Percentiles rank a stretch among this genome's conserved stretches.
phyloP scores from a whole-genome alignment of 768 basidiomycete species.

The Hysterangium stoloniferum region DNA sequence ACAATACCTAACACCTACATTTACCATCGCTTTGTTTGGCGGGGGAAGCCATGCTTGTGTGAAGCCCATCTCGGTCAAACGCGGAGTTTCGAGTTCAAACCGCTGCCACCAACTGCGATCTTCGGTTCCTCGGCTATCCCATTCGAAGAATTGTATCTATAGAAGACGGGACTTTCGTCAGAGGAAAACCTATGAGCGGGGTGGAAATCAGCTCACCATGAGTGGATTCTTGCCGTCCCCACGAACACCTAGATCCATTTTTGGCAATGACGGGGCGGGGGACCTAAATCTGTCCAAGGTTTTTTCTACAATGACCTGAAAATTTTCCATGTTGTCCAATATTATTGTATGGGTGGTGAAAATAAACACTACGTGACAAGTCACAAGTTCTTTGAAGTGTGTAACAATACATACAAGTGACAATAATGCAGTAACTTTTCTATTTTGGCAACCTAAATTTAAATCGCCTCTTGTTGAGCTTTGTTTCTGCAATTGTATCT shows the following conservation, averaged over 20 bases:
- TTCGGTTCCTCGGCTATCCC: slow-evolving; percentile 53
- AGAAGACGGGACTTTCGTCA: background rate
- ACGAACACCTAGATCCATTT: slow-evolving; percentile 56
- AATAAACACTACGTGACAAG: too few relatives aligned
- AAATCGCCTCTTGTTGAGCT: too few relatives aligned
- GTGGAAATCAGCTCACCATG: slow-evolving; percentile 43
- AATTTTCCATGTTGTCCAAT: slow-evolving; percentile 4
- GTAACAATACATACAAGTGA: too few relatives aligned
- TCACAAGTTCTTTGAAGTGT: too few relatives aligned
- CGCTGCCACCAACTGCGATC: slow-evolving; percentile 74
- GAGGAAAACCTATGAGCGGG: background rate
- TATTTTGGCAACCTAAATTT: too few relatives aligned
- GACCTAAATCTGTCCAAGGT: background rate
- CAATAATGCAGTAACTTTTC: too few relatives aligned
- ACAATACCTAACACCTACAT: slow-evolving; percentile 42
- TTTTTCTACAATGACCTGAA: background rate
- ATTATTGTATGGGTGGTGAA: too few relatives aligned
- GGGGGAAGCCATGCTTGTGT: slow-evolving; percentile 83
- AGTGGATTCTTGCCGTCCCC: slow-evolving; percentile 44
- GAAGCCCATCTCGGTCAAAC: slow-evolving; percentile 57
- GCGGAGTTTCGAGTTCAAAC: slow-evolving; percentile 57
- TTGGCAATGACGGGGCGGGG: slow-evolving; percentile 36
- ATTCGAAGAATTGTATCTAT: slow-evolving; percentile 80
- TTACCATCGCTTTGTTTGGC: slow-evolving; percentile 67
- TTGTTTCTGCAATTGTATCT: too few relatives aligned